A percentile compares a stretch with the other conserved stretches of the same genome.
phyloP scores from a whole-genome alignment of 2,329 filamentous ascomycete genomes.

The Ilyonectria sp. region DNA sequence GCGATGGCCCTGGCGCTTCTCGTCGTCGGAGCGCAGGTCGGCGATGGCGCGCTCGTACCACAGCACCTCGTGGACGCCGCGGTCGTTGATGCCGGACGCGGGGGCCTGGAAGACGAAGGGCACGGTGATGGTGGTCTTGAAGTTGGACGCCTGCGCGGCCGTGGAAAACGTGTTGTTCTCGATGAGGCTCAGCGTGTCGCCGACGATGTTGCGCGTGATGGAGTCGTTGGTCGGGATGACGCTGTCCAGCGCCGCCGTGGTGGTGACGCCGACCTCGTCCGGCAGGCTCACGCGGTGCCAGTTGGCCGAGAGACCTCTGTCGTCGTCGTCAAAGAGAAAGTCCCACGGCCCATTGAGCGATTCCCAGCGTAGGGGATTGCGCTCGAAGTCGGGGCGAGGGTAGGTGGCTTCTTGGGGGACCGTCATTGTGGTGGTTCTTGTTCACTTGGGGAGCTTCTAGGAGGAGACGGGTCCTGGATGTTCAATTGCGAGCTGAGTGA shows the following conservation, averaged over 20 bases:
- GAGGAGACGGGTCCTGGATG: neutral
- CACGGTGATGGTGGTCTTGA: conserved; percentile 70
- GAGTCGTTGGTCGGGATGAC: conserved; percentile 54
- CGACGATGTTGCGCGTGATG: conserved; percentile 62
- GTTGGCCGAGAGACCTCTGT: conserved; percentile 65
- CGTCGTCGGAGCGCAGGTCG: conserved; percentile 63
- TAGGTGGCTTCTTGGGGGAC: conserved; percentile 55
- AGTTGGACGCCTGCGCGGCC: conserved; percentile 50
- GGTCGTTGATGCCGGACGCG: conserved; percentile 74
- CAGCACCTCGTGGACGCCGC: conserved; percentile 75
- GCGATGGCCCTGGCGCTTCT: conserved; percentile 58
- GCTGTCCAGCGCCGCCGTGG: conserved; percentile 45
- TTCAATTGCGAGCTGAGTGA: conserved; percentile 11
- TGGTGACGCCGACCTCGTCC: conserved; percentile 52
- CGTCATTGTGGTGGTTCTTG: conserved; percentile 36
- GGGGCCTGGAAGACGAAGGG: conserved; percentile 77
- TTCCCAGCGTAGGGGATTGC: conserved; percentile 68
- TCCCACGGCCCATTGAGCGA: conserved; percentile 76
- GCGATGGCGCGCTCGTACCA: conserved; percentile 74
- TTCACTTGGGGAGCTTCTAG: neutral
- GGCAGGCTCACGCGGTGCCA: conserved; percentile 71
- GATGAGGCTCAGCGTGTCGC: conserved; percentile 63
- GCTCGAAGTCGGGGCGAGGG: conserved; percentile 76
- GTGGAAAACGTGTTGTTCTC: conserved; percentile 60
- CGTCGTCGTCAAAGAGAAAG: conserved; percentile 76